Evolutionary conservation across 495 filamentous ascomycete genomes (phyloP).

Genomic region (Usnea hakonensis): DNA sequence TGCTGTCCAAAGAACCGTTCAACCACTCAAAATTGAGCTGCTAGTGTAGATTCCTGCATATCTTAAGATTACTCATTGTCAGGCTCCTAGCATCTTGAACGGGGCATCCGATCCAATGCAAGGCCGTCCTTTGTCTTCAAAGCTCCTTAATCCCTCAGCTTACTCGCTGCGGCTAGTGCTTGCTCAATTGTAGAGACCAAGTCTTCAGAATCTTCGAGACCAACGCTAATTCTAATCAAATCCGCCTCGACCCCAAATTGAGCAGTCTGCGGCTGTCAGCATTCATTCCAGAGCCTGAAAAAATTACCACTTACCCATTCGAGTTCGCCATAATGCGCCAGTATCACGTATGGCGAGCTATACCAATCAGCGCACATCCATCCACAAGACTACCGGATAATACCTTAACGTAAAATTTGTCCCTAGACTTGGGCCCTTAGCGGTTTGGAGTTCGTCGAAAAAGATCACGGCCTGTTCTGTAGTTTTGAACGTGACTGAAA

Average conservation of each 20-base stretch:
- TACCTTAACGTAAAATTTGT: conserved; percentile 89
- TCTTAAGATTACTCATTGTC: not conserved
- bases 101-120: not conserved
- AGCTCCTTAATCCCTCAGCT: not conserved
- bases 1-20: not conserved
- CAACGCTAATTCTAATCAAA: conserved; percentile 81
- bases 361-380: not conserved
- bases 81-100: not conserved
- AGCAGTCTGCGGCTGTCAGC: conserved; percentile 46
- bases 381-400: not conserved
- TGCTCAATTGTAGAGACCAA: conserved; percentile 43
- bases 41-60: not conserved
- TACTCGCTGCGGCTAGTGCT: conserved; percentile 41
- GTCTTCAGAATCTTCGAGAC: conserved; percentile 68
- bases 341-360: conserved; percentile 77
- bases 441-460: conserved; percentile 77
- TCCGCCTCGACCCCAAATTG: conserved; percentile 69
- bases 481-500: conserved; percentile 71
- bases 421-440: conserved; percentile 89
- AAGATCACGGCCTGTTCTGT: conserved; percentile 68
- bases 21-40: not conserved
- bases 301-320: conserved; percentile 58
- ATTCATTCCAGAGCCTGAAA: not conserved
- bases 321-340: conserved; percentile 88
- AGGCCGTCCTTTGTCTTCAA: not conserved